phyloP scores from a whole-genome alignment of 163 green algal species.

The Scenedesmus sp. region DNA sequence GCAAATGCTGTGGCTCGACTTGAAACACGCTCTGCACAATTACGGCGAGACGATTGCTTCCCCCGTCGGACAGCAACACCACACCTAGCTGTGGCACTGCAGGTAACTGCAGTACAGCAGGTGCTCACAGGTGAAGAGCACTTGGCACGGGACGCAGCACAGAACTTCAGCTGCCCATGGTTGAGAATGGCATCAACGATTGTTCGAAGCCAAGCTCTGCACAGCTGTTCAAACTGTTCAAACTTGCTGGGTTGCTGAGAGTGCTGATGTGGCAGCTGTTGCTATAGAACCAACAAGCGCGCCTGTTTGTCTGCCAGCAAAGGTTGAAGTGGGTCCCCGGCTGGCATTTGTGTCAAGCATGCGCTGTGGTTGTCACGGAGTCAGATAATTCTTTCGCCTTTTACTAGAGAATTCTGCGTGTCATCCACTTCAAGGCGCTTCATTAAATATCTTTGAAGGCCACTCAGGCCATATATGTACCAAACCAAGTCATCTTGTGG shows the following conservation, averaged over 20 bases:
- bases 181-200: neutral
- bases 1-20: neutral
- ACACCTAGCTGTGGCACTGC: neutral
- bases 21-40: neutral
- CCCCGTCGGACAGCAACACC: no score
- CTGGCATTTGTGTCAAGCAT: neutral
- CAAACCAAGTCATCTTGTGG: neutral
- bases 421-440: conserved; percentile 32
- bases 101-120: neutral
- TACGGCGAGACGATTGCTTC: neutral
- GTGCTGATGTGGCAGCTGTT: conserved; percentile 2
- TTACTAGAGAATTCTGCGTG: conserved; percentile 45
- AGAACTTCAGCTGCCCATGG: neutral
- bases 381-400: conserved; percentile 43
- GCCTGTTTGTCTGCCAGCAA: neutral
- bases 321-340: neutral
- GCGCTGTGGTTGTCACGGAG: conserved; percentile 42
- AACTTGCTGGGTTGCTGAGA: neutral
- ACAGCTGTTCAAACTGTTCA: neutral
- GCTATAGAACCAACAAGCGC: neutral
- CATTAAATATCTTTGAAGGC: conserved; percentile 9
- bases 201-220: neutral
- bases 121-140: neutral
- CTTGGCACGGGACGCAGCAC: neutral
- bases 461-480: neutral